These are phyloP conservation scores for Verticillium tricorpus DNA, from an alignment of 2,329 filamentous ascomycete species.

Conservation along the genomic window DNA sequence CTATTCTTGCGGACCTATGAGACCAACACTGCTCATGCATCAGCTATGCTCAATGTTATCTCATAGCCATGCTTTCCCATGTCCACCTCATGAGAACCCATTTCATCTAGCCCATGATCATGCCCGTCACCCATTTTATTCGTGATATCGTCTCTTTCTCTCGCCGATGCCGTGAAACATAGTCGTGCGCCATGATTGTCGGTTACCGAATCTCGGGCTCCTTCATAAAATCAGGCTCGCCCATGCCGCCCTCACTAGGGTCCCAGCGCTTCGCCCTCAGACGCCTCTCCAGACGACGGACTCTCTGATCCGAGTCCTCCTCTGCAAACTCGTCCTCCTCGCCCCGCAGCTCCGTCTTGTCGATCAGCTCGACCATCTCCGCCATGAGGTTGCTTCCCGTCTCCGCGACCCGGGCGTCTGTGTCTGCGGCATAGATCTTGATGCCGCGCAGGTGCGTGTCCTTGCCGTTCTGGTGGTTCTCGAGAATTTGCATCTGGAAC, in stretches of 20 bases:
- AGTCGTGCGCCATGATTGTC: background rate
- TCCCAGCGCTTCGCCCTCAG: slow-evolving; percentile 24
- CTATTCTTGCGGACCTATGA: no score
- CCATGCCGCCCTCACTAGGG: slow-evolving; percentile 26
- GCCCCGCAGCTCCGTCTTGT: slow-evolving; percentile 5
- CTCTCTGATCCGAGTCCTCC: slow-evolving; percentile 10
- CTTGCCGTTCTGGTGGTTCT: slow-evolving; percentile 99
- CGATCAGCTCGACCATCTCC: slow-evolving; percentile 22
- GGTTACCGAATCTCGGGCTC: slow-evolving; percentile 35
- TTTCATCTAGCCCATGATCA: background rate
- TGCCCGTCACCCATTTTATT: background rate
- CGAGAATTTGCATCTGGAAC: slow-evolving; percentile 82
- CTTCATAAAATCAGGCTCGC: slow-evolving; percentile 36
- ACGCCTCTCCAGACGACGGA: slow-evolving; percentile 22
- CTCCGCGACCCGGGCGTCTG: slow-evolving; percentile 39
- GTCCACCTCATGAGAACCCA: background rate
- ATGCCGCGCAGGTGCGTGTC: slow-evolving; percentile 95
- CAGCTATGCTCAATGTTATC: no score
- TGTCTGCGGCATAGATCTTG: slow-evolving; percentile 69
- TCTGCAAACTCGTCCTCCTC: slow-evolving; percentile 1
- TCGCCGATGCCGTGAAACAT: background rate
- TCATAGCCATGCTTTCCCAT: background rate
- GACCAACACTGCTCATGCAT: background rate
- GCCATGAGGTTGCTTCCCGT: slow-evolving; percentile 24
- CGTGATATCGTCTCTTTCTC: background rate